Base-by-base conservation (phyloP, 2,329 filamentous ascomycete genomes). In the Aspergillus eucalypticola region DNA sequence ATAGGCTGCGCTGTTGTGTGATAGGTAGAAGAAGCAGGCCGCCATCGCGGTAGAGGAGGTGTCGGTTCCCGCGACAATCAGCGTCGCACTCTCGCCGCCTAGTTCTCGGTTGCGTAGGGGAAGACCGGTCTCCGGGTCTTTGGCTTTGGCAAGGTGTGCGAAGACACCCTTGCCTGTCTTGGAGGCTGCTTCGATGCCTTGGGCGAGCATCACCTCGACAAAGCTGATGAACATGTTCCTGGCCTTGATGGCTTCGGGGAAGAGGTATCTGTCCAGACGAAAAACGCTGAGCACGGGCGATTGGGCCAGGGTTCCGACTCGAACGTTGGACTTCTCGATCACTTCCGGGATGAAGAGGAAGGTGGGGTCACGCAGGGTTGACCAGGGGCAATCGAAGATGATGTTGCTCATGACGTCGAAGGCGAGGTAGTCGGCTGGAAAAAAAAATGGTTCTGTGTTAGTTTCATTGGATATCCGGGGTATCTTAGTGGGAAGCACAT, bases 331-430 rank as follows among this genome's bases (percentile, higher is more conserved):
- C 7, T 64, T 54, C 53, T 66, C 60, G 39, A 68, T 65, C 13
- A 44, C 56, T 8, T 62, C 39, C 21, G 53, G 41, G 1, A 66
- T 58, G 27, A 56, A 38, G 8, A 63, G 55, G 25, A 63, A 60
- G 19, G 50, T 52, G 25, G 51, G 44, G 35, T 44, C 49, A 13
- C 58, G 39, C 10, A 66, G 17, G 3, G 60, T 48, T 19, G 59
- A 54, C 42, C 48, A 66, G 3, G 51, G 49, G 29, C 49, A 56
- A 0, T 62, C 60, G 41, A 67, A 69, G 21, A 69, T 58, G 10
- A 70, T 49, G 49, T 53, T 79, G 11, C 79, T 79, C 77, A 84
- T 83, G 56, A 84, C 78, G 59, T 84, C 82, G 61, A 83, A 63
- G 15, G 59, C 51, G 81, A 8, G 79, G 76, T 41, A 83, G 67